Conservation (phyloP, 2,329 filamentous ascomycete genomes). For the Scedosporium dehoogii region DNA sequence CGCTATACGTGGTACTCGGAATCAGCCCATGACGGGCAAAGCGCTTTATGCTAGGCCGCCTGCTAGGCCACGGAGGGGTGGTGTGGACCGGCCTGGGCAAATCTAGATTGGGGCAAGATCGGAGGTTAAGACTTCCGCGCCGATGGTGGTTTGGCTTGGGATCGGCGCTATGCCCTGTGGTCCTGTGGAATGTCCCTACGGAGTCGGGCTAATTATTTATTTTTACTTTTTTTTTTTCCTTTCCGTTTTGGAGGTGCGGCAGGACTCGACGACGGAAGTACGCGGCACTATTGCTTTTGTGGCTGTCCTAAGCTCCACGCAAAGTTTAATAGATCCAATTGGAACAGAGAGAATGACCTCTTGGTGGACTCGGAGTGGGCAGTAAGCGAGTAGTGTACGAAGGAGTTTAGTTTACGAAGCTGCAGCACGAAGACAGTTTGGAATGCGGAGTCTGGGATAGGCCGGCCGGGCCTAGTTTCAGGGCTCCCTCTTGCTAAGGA, state of each 20-base stretch:
- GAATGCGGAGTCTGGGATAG: too few species aligned
- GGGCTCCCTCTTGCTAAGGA: too few species aligned
- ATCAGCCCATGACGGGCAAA: too few species aligned
- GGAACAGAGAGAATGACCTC: not conserved
- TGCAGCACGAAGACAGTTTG: too few species aligned
- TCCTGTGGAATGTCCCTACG: not conserved
- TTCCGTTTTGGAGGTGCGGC: too few species aligned
- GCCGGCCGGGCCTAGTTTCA: too few species aligned
- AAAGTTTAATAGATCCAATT: not conserved
- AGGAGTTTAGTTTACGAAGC: too few species aligned
- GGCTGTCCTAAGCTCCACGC: not conserved
- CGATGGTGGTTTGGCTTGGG: not conserved
- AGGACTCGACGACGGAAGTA: too few species aligned
- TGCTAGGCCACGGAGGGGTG: not conserved
- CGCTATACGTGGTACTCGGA: too few species aligned
- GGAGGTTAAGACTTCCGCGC: not conserved
- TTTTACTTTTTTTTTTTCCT: too few species aligned
- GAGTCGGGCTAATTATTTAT: not conserved
- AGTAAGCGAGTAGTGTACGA: not conserved
- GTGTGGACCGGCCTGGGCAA: not conserved
- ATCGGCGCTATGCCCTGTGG: not conserved
- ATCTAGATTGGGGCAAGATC: not conserved
- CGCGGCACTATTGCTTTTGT: not conserved
- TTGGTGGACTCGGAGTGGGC: not conserved
- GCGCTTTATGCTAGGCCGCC: not conserved